A percentile compares a stretch with the other conserved stretches of the same genome.
Evolutionary conservation across 176 grass and related monocot genomes (phyloP).

Genomic region (Rhynchospora pubera): DNA sequence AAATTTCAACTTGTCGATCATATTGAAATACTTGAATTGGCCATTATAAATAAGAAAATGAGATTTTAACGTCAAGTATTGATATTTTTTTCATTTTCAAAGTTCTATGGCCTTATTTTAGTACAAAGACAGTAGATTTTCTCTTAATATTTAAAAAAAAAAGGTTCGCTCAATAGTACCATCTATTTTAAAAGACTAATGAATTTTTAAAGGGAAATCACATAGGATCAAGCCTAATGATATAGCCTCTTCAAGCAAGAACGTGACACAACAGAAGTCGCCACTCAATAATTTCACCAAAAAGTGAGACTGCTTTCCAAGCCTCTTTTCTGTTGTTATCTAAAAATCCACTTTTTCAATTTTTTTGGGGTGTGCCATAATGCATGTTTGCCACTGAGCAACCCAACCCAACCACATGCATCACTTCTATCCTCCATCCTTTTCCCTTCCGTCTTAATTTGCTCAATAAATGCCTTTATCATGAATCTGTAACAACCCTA

Average conservation of each 20-base stretch:
- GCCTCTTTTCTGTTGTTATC: constrained; percentile 8
- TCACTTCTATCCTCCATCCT: background rate
- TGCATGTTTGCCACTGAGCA: constrained; percentile 22
- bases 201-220: background rate
- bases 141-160: no score
- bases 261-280: background rate
- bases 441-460: constrained; percentile 8
- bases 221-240: background rate
- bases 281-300: background rate
- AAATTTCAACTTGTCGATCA: no score
- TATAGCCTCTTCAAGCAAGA: background rate
- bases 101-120: no score
- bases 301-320: constrained; percentile 12
- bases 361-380: background rate
- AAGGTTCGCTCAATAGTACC: no score
- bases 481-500: constrained; percentile 5
- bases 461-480: constrained; percentile 22
- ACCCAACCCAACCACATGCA: constrained; percentile 10
- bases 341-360: background rate
- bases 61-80: no score
- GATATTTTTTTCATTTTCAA: no score
- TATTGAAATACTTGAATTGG: no score
- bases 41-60: no score
- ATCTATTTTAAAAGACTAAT: background rate
- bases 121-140: no score